Evolutionary conservation across 371 early-diverging fungal genomes (phyloP), one percentile per base, ranked within the genome.

Genomic region (Lichtheimia ramosa): DNA sequence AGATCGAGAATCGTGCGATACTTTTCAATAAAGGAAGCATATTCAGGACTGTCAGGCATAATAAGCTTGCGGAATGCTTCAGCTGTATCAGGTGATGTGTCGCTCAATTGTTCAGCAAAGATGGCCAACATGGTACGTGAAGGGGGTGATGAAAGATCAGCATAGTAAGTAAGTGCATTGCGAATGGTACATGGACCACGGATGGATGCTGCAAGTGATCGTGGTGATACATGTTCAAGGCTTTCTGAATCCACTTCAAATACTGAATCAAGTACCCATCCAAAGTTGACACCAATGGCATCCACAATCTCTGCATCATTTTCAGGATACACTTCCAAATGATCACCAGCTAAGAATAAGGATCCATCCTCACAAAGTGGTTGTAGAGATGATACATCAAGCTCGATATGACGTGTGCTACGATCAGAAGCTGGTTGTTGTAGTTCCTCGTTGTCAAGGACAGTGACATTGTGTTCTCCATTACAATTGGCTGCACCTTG

Each of bases 281-380:
- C 77, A 48, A 82, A 72, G 21, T 60, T 68, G 43, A 78, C 58
- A 10, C 81, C 82, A 63, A 81, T 62, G 8, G 74, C 63, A 24
- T 82, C 75, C 0, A 83, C 82, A 5, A 67, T 18, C 6, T 56
- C 51, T 0, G 59, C 27, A 48, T 68, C 71, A 43, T 84, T 82
- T 48, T 74, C 70, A 8, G 85, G 83, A 61, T 71, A 70, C 1
- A 85, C 68, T 61, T 83, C 85, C 14, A 85, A 62, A 56, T 85
- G 85, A 53, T 85, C 85, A 58, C 83, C 85, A 7, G 85, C 73
- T 21, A 70, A 52, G 34, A 80, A 85, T n/a, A 63, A 49, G 13
- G 52, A 23, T 18, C 63, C 66, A 7, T 70, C 57, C 3, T 65
- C 69, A 27, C 62, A 63, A 18, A 70, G 28, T 7, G 71, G 61